Conservation (phyloP, 2,329 filamentous ascomycete species). For the Exophiala sp. region DNA sequence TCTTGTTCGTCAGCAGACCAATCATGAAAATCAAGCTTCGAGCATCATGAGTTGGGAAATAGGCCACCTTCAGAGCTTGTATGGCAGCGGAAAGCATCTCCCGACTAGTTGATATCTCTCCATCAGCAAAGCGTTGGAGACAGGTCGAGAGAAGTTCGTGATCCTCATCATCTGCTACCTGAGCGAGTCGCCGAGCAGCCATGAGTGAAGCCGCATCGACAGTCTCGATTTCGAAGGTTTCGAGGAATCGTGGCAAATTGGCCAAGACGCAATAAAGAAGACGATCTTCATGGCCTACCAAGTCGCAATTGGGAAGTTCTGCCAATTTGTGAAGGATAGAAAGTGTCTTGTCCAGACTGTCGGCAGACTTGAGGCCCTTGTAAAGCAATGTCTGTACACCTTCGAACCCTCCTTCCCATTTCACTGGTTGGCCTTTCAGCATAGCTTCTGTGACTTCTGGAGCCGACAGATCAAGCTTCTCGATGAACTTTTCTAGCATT, state of each 20-base stretch:
- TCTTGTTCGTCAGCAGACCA: conserved; percentile 82
- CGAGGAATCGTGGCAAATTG: conserved; percentile 83
- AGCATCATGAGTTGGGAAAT: conserved; percentile 79
- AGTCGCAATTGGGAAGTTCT: conserved; percentile 69
- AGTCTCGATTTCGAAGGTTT: conserved; percentile 61
- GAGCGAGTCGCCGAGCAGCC: conserved; percentile 38
- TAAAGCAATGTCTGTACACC: conserved; percentile 82
- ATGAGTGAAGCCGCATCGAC: conserved; percentile 8
- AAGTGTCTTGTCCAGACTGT: conserved; percentile 75
- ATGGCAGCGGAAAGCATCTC: conserved; percentile 76
- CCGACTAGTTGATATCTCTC: conserved; percentile 62
- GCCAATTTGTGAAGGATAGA: conserved; percentile 75
- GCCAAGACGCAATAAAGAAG: conserved; percentile 83
- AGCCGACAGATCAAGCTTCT: conserved; percentile 76
- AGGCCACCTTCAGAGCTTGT: conserved; percentile 69
- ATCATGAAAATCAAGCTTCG: conserved; percentile 84
- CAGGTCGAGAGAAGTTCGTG: conserved; percentile 45
- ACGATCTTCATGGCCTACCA: conserved; percentile 78
- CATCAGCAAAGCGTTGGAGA: conserved; percentile 46
- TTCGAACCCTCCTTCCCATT: conserved; percentile 86
- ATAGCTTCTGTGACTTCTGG: conserved; percentile 66
- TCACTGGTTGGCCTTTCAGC: conserved; percentile 72
- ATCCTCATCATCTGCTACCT: conserved; percentile 69
- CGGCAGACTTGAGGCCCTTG: conserved; percentile 84
- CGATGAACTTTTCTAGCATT: conserved; percentile 83